A percentile compares a stretch with the other conserved stretches of the same genome.
These are phyloP conservation scores for Epichloe elymi DNA, from an alignment of 2,329 filamentous ascomycete species.

Conservation along the genomic window DNA sequence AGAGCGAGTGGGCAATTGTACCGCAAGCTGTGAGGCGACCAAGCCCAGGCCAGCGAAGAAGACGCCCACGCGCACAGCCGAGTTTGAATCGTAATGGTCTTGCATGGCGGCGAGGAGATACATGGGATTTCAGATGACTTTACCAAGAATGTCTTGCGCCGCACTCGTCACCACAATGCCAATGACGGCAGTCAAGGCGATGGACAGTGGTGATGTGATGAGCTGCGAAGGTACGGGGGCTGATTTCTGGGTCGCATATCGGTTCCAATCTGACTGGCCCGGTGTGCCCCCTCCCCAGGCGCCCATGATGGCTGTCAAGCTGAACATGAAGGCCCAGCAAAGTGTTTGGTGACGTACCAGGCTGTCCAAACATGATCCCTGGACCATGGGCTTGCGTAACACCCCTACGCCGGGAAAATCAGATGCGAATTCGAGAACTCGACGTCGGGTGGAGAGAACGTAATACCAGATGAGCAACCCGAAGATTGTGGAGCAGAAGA, in stretches of 20 bases:
- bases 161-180: constrained; percentile 14
- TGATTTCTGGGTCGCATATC: constrained; percentile 11
- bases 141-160: constrained; percentile 11
- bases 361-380: constrained; percentile 12
- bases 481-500: constrained; percentile 12
- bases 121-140: constrained; percentile 15
- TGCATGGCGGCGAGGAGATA: constrained; percentile 13
- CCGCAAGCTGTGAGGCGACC: constrained; percentile 15
- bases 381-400: constrained; percentile 11
- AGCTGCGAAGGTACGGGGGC: constrained; percentile 13
- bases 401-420: constrained; percentile 4
- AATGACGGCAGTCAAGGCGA: constrained; percentile 15
- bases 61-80: constrained; percentile 12
- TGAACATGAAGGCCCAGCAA: constrained; percentile 19
- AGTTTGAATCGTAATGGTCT: constrained; percentile 14
- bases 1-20: constrained; percentile 2
- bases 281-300: constrained; percentile 15
- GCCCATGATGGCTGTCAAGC: constrained; percentile 17
- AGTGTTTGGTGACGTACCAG: constrained; percentile 9
- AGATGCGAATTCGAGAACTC: not conserved
- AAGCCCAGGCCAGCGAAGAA: constrained; percentile 14
- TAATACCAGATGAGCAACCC: constrained; percentile 11
- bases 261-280: constrained; percentile 17
- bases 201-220: constrained; percentile 13
- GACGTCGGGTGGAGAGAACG: not conserved